A percentile compares a stretch with the other conserved stretches of the same genome.
Conservation (phyloP, 2,329 filamentous ascomycete species). For the Xylariaceae sp. region DNA sequence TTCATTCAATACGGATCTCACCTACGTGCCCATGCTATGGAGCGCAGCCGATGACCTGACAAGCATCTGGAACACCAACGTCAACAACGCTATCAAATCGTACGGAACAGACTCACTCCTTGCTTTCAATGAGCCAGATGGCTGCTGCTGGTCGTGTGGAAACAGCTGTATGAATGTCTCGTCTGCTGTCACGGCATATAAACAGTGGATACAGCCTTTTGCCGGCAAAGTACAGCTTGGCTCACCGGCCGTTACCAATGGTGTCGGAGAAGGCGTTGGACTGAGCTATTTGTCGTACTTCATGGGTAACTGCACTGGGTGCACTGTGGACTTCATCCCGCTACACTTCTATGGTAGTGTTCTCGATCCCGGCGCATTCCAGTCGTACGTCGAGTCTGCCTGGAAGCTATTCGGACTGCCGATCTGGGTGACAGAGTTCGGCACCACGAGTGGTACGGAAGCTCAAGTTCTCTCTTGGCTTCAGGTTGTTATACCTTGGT, state of each 20-base stretch:
- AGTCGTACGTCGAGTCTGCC: neutral
- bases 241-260: neutral
- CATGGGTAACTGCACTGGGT: neutral
- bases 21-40: constrained; percentile 2
- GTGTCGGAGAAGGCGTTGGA: neutral
- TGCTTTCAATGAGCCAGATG: constrained; percentile 3
- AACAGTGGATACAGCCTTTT: neutral
- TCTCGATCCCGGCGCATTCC: neutral
- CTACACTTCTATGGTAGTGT: constrained; percentile 4
- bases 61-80: neutral
- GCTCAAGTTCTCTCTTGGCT: neutral
- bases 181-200: neutral
- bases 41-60: neutral
- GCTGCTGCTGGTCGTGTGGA: neutral
- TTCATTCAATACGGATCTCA: neutral
- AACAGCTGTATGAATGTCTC: constrained; percentile 1
- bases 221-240: neutral
- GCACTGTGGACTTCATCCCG: constrained; percentile 1
- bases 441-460: neutral
- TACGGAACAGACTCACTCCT: neutral
- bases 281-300: neutral
- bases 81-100: neutral
- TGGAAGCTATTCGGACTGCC: neutral
- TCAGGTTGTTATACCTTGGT: neutral
- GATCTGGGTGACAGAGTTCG: constrained; percentile 4